These are phyloP conservation scores for Chytridium lagenaria DNA, from an alignment of 371 early-diverging fungal species.

Conservation along the genomic window DNA sequence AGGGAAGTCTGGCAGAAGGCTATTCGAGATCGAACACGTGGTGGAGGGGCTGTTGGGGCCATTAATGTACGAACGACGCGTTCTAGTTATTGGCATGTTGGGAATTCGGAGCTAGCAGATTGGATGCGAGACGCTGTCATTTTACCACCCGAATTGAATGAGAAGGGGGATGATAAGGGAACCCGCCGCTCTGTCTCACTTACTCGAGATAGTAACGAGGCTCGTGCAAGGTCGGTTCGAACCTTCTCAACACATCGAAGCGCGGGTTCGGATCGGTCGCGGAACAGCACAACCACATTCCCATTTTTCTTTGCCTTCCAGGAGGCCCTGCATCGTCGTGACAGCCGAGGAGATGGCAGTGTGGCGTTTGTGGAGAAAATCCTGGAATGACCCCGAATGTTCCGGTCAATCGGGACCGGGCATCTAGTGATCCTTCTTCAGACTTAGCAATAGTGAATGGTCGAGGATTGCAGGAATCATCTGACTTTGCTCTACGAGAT, in stretches of 20 bases:
- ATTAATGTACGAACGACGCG: neutral
- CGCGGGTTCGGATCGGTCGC: neutral
- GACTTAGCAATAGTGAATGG: neutral
- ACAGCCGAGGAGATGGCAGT: too few species aligned
- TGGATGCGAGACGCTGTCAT: neutral
- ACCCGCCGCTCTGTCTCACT: neutral
- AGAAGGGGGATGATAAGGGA: neutral
- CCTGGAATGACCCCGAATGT: neutral
- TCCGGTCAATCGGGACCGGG: neutral
- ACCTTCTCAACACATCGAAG: neutral
- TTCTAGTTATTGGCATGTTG: neutral
- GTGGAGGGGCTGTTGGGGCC: neutral
- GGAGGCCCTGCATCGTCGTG: neutral
- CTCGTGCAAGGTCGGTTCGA: neutral
- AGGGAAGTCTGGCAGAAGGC: slow-evolving; percentile 8
- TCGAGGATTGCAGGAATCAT: neutral
- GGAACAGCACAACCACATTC: neutral
- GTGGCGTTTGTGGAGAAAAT: neutral
- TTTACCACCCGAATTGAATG: neutral
- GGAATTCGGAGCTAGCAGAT: neutral
- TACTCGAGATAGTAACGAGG: neutral
- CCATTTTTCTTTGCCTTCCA: neutral
- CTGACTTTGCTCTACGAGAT: neutral
- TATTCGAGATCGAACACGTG: neutral
- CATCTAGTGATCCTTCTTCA: neutral